Conservation (phyloP, 2,329 filamentous ascomycete genomes). For the Diplocarpon rosae region DNA sequence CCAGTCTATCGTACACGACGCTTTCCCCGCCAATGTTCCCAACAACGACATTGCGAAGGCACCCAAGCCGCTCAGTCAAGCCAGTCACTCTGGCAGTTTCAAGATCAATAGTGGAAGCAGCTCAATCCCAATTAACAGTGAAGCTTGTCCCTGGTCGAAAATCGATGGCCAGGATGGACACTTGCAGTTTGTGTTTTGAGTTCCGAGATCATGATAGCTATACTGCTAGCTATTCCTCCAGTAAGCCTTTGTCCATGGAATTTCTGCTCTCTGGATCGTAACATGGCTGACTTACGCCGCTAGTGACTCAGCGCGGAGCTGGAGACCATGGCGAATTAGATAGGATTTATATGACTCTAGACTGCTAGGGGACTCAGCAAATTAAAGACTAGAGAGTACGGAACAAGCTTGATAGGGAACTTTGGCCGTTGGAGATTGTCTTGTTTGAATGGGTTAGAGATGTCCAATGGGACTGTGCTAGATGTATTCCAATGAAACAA, state of each 20-base stretch:
- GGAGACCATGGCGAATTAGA: neutral
- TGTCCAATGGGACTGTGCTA: slow-evolving; percentile 1
- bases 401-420: neutral
- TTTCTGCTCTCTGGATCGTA: neutral
- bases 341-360: slow-evolving; percentile 9
- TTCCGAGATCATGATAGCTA: neutral
- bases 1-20: slow-evolving; percentile 2
- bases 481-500: neutral
- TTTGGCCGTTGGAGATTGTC: neutral
- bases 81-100: slow-evolving; percentile 1
- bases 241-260: neutral
- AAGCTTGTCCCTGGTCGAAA: slow-evolving; percentile 1
- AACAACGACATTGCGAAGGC: slow-evolving; percentile 5
- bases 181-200: slow-evolving; percentile 9
- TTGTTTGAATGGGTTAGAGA: neutral
- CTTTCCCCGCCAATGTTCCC: neutral
- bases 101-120: neutral
- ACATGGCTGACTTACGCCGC: neutral
- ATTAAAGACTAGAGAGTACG: neutral
- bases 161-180: slow-evolving; percentile 1
- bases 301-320: neutral
- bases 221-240: neutral
- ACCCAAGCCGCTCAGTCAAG: neutral
- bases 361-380: neutral
- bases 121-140: slow-evolving; percentile 2